These are phyloP conservation scores for Skeletonema potamos DNA, from an alignment of 108 stramenopile genomes.

Conservation along the genomic window DNA sequence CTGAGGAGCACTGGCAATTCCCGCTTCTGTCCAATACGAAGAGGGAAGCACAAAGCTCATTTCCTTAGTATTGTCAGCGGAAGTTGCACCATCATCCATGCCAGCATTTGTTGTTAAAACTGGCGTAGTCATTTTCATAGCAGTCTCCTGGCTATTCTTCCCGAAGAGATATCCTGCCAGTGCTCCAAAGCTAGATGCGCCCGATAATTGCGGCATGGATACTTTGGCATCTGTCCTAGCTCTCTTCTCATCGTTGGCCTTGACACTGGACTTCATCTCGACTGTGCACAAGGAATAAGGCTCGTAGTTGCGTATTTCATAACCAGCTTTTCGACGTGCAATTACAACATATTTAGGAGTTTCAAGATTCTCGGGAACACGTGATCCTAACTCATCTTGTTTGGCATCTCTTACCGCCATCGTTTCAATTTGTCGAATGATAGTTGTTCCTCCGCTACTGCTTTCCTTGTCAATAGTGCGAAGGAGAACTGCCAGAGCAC, in stretches of 20 bases:
- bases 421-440: constrained; percentile 43
- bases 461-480: constrained; percentile 28
- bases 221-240: constrained; percentile 43
- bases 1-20: constrained; percentile 58
- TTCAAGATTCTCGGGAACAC: constrained; percentile 74
- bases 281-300: constrained; percentile 79
- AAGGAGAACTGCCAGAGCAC: constrained; percentile 51
- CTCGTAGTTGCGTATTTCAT: constrained; percentile 82
- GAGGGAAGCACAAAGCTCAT: constrained; percentile 93
- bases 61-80: constrained; percentile 28
- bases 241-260: constrained; percentile 15
- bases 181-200: constrained; percentile 82
- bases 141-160: constrained; percentile 72
- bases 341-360: constrained; percentile 79
- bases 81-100: not conserved
- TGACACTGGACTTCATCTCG: constrained; percentile 57
- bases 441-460: constrained; percentile 12
- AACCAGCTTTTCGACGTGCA: constrained; percentile 18
- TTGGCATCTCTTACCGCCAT: constrained; percentile 37
- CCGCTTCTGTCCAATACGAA: constrained; percentile 66
- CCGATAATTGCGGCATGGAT: constrained; percentile 57
- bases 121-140: constrained; percentile 97
- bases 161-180: constrained; percentile 95
- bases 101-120: constrained; percentile 59
- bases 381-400: constrained; percentile 38